phyloP scores from a whole-genome alignment of 768 basidiomycete species.

The Pleurotus salmoneostramineus region DNA sequence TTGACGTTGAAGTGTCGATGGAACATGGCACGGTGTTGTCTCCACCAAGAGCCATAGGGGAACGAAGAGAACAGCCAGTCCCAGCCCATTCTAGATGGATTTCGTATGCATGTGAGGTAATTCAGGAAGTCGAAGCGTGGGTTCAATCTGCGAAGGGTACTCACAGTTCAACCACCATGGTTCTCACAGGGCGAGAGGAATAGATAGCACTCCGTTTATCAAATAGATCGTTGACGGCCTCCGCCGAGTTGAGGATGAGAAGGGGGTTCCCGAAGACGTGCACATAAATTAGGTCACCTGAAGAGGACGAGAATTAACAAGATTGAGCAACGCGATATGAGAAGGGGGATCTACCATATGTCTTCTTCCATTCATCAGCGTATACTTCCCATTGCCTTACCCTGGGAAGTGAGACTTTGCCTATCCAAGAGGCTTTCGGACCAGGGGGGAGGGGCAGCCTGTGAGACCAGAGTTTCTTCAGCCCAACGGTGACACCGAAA shows the following conservation, averaged over 20 bases:
- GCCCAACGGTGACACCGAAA: slow-evolving; percentile 10
- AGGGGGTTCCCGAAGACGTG: slow-evolving; percentile 41
- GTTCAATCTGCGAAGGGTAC: slow-evolving; percentile 7
- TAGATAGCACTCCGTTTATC: slow-evolving; percentile 41
- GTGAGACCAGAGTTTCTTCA: slow-evolving; percentile 6
- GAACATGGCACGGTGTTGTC: slow-evolving; percentile 32
- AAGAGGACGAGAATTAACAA: not conserved
- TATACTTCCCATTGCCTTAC: slow-evolving; percentile 42
- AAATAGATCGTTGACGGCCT: slow-evolving; percentile 37
- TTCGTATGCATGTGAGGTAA: not conserved
- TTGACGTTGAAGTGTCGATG: slow-evolving; percentile 30
- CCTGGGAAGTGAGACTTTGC: slow-evolving; percentile 26
- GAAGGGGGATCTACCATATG: slow-evolving; percentile 28
- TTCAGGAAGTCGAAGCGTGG: not conserved
- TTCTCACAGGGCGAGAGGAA: slow-evolving; percentile 35
- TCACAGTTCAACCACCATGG: slow-evolving; percentile 42
- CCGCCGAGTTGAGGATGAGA: slow-evolving; percentile 39
- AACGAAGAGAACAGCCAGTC: slow-evolving; percentile 41
- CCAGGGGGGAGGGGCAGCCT: slow-evolving; percentile 35
- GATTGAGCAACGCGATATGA: slow-evolving; percentile 3
- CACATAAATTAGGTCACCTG: slow-evolving; percentile 46
- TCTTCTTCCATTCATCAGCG: slow-evolving; percentile 34
- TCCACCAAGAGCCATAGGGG: slow-evolving; percentile 30
- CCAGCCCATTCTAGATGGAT: slow-evolving; percentile 36
- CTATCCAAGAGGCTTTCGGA: slow-evolving; percentile 33